phyloP scores from a whole-genome alignment of 2,329 filamentous ascomycete species.

The Diaporthe sp. region DNA sequence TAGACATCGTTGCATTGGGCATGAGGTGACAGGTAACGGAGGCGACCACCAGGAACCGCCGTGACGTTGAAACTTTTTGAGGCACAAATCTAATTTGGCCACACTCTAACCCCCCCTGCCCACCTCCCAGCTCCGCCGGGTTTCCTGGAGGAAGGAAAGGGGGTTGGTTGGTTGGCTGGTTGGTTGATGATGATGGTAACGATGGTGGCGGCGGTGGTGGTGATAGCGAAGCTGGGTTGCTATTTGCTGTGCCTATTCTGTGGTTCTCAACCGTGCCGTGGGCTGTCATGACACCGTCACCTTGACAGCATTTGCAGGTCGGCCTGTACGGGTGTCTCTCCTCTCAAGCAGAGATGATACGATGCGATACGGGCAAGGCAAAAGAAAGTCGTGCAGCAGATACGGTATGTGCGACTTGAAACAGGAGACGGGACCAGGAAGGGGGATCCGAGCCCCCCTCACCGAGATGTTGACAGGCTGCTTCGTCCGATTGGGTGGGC shows the following conservation, averaged over 20 bases:
- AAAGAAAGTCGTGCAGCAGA: slow-evolving; percentile 3
- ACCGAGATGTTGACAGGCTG: slow-evolving; percentile 30
- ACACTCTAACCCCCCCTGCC: not conserved
- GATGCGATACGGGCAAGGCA: slow-evolving; percentile 19
- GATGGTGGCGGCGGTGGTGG: not conserved
- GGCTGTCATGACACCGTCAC: slow-evolving; percentile 7
- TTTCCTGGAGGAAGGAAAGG: not conserved
- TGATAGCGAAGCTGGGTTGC: not conserved
- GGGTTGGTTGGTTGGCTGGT: not conserved
- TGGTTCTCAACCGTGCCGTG: not conserved
- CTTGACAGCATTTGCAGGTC: not conserved
- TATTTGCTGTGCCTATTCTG: not conserved
- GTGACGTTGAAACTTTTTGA: slow-evolving; percentile 38
- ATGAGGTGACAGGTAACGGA: slow-evolving; percentile 31
- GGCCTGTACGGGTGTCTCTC: not conserved
- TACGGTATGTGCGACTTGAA: slow-evolving; percentile 32
- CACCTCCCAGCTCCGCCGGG: slow-evolving; percentile 20
- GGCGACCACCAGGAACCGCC: slow-evolving; percentile 31
- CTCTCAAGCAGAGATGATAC: slow-evolving; percentile 21
- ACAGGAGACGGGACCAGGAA: slow-evolving; percentile 38
- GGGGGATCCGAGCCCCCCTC: slow-evolving; percentile 32
- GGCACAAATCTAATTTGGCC: slow-evolving; percentile 32
- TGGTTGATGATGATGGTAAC: not conserved
- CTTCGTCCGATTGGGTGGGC: slow-evolving; percentile 34
- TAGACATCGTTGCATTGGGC: slow-evolving; percentile 21